Evolutionary conservation across 2,329 filamentous ascomycete species (phyloP).

Genomic region (Peltaster fructicola): DNA sequence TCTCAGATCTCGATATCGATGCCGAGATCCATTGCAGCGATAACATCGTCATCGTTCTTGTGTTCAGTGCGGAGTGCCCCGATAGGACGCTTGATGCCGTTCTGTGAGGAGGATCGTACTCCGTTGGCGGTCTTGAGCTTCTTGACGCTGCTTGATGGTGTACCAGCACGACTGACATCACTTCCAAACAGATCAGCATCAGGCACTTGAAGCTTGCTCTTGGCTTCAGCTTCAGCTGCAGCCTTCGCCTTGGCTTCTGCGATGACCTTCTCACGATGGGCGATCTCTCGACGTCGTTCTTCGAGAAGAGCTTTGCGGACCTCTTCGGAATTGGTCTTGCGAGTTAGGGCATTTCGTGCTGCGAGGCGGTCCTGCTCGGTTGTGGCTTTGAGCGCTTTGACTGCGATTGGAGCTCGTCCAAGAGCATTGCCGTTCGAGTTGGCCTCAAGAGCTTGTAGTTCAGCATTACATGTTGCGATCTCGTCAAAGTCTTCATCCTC

Average conservation of each 20-base stretch:
- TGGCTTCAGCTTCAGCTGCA: conserved; percentile 27
- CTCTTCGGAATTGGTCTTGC: conserved; percentile 67
- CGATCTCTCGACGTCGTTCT: conserved; percentile 35
- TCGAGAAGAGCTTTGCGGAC: conserved; percentile 81
- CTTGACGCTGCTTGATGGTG: conserved; percentile 29
- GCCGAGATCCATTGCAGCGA: conserved; percentile 72
- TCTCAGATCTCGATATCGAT: conserved; percentile 88
- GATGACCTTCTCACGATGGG: conserved; percentile 38
- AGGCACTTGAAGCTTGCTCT: conserved; percentile 10
- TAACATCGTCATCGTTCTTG: conserved; percentile 80
- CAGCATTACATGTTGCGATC: conserved; percentile 29
- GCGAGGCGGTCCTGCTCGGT: conserved; percentile 68
- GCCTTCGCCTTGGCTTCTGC: conserved; percentile 29
- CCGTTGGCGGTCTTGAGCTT: conserved; percentile 23
- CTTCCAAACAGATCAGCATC: conserved; percentile 31
- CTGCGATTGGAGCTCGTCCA: conserved; percentile 31
- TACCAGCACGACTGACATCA: conserved; percentile 28
- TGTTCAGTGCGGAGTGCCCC: conserved; percentile 37
- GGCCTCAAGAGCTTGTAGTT: conserved; percentile 41
- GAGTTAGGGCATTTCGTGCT: conserved; percentile 68
- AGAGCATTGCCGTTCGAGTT: conserved; percentile 35
- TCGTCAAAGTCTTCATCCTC: conserved; percentile 44
- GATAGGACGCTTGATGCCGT: conserved; percentile 35
- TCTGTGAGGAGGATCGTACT: conserved; percentile 21
- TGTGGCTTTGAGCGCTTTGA: conserved; percentile 28